Evolutionary conservation across 2,329 filamentous ascomycete species (phyloP), one percentile per base, ranked within the genome.

Genomic region (Colletotrichum cordylinicola): DNA sequence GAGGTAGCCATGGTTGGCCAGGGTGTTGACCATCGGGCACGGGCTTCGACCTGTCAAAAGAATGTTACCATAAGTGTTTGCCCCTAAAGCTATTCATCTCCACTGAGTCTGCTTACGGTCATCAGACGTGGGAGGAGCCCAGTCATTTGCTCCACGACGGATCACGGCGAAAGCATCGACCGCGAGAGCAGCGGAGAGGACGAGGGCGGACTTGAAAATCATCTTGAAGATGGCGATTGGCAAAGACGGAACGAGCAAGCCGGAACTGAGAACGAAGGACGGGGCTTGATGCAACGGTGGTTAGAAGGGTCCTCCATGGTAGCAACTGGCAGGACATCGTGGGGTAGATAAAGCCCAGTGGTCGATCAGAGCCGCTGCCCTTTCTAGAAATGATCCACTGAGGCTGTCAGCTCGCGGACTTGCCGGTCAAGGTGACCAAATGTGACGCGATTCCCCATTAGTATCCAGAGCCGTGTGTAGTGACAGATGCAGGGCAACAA

Each of bases 21-120:
- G 76, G 6, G 78, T 77, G 67, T 80, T 80, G 13, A 80, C 67
- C 79, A 80, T 80, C 2, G 79, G 79, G 52, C 79, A 80, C 9
- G 79, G 79, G 52, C 78, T 76, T 12, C 79, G 77, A 29, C 70
- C 77, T 77, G 64, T 37, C 10, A 15, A 16, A 29, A n/a, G 16
- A 33, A 16, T 21, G n/a, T 52, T 16, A 43, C 72, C 27, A 71
- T 52, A 29, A 18, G 16, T 37, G n/a, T 29, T 9, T 7, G 21
- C 16, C 10, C 27, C 24, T 9, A 6, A 9, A 15, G 37, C 9
- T 13, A 21, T 10, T n/a, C 1, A 29, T 37, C 29, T 29, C 37
- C 37, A 24, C 35, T 31, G 16, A 18, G 10, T 37, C 8, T 8
- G 21, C 61, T 70, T 62, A 76, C 74, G 74, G 31, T 76, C 74